Evolutionary conservation across 371 early-diverging fungal species (phyloP).

Genomic region (Rhizopus delemar): DNA sequence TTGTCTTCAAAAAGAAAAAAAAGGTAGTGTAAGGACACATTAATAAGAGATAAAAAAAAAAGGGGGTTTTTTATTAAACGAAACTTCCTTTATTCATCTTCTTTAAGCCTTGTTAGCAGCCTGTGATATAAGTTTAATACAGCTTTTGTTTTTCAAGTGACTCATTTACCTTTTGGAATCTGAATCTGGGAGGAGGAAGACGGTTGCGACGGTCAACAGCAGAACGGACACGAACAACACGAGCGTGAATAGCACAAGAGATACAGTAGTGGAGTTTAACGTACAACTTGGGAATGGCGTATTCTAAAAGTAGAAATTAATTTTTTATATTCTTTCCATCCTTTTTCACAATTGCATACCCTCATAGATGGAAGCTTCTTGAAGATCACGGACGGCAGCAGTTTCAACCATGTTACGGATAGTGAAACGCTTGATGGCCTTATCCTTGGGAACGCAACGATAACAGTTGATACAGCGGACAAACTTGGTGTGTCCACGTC

Average conservation of each 20-base stretch:
- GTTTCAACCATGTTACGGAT: constrained; percentile 98
- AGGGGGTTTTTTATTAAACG: neutral
- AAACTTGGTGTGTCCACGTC: constrained; percentile 96
- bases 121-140: constrained; percentile 4
- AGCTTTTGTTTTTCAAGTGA: neutral
- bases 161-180: constrained; percentile 66
- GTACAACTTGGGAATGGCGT: constrained; percentile 97
- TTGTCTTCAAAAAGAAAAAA: too few species aligned
- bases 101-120: constrained; percentile 35
- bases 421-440: constrained; percentile 98
- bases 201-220: constrained; percentile 89
- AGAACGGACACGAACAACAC: constrained; percentile 97
- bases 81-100: neutral
- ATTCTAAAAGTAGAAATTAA: constrained; percentile 50
- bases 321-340: neutral
- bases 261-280: constrained; percentile 98
- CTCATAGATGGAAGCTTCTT: constrained; percentile 94
- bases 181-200: constrained; percentile 88
- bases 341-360: constrained; percentile 42
- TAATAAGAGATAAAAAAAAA: neutral
- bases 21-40: neutral
- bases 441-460: constrained; percentile 98
- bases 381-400: constrained; percentile 96
- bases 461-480: constrained; percentile 99
- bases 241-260: constrained; percentile 98